Percentiles rank a stretch among this genome's conserved stretches.
Conservation (phyloP, 768 basidiomycete genomes). For the Boletus insuetus region DNA sequence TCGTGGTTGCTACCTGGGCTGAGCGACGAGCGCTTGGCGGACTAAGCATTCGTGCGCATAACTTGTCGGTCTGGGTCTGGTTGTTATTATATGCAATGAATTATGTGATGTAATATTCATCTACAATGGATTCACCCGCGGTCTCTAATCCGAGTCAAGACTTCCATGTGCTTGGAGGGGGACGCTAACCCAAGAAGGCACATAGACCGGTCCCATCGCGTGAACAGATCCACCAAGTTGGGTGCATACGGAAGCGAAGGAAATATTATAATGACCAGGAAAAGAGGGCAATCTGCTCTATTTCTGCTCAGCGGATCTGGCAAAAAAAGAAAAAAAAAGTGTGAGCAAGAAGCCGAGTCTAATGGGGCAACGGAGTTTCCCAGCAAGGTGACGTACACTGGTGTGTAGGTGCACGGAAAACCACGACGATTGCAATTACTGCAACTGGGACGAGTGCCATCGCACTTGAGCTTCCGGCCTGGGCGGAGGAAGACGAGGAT, state of each 20-base stretch:
- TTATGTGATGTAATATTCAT: slow-evolving; percentile 28
- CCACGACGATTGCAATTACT: slow-evolving; percentile 62
- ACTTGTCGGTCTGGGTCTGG: background rate
- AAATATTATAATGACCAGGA: slow-evolving; percentile 11
- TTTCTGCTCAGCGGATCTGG: slow-evolving; percentile 30
- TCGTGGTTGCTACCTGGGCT: slow-evolving; percentile 14
- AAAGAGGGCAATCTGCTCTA: slow-evolving; percentile 18
- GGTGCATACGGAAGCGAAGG: slow-evolving; percentile 20
- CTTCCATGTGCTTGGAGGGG: background rate
- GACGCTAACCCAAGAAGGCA: slow-evolving; percentile 5
- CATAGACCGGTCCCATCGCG: slow-evolving; percentile 17
- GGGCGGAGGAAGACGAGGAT: background rate
- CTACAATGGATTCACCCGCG: slow-evolving; percentile 13
- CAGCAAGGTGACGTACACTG: slow-evolving; percentile 53
- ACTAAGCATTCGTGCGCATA: too few relatives aligned
- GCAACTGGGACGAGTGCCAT: slow-evolving; percentile 61
- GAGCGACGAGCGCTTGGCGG: background rate
- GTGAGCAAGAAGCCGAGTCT: slow-evolving; percentile 7
- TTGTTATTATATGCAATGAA: slow-evolving; percentile 24
- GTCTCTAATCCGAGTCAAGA: slow-evolving; percentile 9
- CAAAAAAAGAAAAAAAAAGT: background rate
- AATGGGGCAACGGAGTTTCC: slow-evolving; percentile 1
- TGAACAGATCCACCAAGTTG: slow-evolving; percentile 21
- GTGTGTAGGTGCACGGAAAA: slow-evolving; percentile 56
- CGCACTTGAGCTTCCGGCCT: slow-evolving; percentile 75